Evolutionary conservation across 805 yeast genomes (phyloP), one percentile per base, ranked within the genome.

Genomic region (Ogataea minuta): DNA sequence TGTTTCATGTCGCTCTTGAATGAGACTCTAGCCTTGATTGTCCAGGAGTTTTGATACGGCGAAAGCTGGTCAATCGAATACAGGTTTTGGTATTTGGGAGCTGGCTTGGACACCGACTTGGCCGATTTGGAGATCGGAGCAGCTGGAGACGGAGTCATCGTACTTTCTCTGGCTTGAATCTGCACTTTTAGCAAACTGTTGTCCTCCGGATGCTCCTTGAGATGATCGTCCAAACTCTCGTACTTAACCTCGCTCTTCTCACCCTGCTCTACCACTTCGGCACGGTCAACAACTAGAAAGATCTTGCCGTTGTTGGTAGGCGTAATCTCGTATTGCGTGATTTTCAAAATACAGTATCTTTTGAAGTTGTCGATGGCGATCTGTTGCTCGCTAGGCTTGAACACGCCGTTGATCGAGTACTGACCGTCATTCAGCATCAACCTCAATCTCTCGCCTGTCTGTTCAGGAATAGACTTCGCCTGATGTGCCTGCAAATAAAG

Each of bases 31-130:
- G 95, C 99, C 54, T 87, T 88, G 54, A 93, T 86, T 6, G 91
- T 82, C 98, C 98, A 93, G 36, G 74, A 71, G 57, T 81, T 84
- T 60, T 86, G 93, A 60, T 85, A 93, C 7, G 98, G 98, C 9
- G 96, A 87, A 36, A 93, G 68, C 47, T 82, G 87, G 56, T 87
- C 96, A 51, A 90, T 86, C 9, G 95, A 84, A 50, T 76, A 77
- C 27, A 84, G 68, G 39, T 66, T 67, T 21, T 74, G 71, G 29
- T 56, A 56, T 14, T 46, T 44, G 12, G 52, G 45, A 10, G 49
- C 54, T 16, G 52, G 48, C 17, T 55, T 45, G 21, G 52, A 28
- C 7, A 31, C 43, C 28, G 52, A 41, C 32, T 35, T 50, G 25
- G 48, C 17, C 37, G 41, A 50, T 33, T 33, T 25, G 3, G 46